Evolutionary conservation across 768 basidiomycete genomes (phyloP).

Genomic region (Sporobolomyces phaffii): DNA sequence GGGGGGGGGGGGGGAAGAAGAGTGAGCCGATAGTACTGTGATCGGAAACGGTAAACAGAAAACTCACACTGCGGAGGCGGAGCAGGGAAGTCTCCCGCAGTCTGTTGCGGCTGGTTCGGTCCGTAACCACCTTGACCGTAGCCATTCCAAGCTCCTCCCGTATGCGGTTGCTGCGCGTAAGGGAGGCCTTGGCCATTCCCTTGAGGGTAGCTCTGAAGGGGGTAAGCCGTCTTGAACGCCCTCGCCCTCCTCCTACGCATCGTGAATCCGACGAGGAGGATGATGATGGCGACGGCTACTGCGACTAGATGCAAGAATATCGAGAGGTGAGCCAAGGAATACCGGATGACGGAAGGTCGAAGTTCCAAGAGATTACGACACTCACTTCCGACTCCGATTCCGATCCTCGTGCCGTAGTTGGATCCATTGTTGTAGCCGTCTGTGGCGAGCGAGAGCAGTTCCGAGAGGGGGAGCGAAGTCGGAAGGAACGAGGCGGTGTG

Average conservation of each 20-base stretch:
- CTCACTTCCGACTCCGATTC: slow-evolving; percentile 26
- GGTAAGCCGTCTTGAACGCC: slow-evolving; percentile 30
- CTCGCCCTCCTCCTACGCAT: slow-evolving; percentile 24
- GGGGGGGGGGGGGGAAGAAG: no score
- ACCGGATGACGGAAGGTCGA: neutral
- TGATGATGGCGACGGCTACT: slow-evolving; percentile 19
- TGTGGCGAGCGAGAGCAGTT: neutral
- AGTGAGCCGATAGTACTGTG: no score
- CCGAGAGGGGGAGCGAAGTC: neutral
- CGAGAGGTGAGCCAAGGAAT: neutral
- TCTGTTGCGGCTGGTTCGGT: neutral
- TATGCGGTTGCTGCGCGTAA: neutral
- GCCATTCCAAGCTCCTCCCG: neutral
- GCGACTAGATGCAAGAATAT: slow-evolving; percentile 1
- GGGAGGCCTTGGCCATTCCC: neutral
- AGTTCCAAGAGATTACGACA: neutral
- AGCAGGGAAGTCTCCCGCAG: neutral
- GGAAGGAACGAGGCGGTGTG: neutral
- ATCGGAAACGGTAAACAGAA: no score
- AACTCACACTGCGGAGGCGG: slow-evolving; percentile 33
- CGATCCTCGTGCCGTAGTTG: slow-evolving; percentile 16
- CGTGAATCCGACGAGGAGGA: slow-evolving; percentile 20
- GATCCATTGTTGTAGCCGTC: slow-evolving; percentile 2
- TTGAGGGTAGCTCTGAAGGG: slow-evolving; percentile 15
- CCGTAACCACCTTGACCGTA: slow-evolving; percentile 6